Percentiles rank a stretch among this genome's conserved stretches.
Evolutionary conservation across 2,329 filamentous ascomycete genomes (phyloP).

Genomic region (Claviceps monticola): DNA sequence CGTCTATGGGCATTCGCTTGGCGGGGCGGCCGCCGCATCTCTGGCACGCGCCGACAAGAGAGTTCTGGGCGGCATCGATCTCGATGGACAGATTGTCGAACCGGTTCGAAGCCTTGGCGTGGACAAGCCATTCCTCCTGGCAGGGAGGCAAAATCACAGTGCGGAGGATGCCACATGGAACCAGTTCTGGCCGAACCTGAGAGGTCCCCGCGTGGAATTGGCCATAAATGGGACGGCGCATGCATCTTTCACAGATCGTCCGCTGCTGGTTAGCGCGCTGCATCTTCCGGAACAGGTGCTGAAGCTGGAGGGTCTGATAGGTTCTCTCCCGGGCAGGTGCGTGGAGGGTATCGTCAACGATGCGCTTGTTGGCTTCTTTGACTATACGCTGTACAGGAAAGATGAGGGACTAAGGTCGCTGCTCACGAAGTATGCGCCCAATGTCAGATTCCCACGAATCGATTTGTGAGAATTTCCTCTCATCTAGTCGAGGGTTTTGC

Average conservation of each 20-base stretch:
- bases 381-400: conserved; percentile 7
- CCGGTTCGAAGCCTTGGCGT: conserved; percentile 5
- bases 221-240: conserved; percentile 15
- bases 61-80: conserved; percentile 23
- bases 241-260: conserved; percentile 19
- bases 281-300: conserved; percentile 8
- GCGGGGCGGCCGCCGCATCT: conserved; percentile 22
- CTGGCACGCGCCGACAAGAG: not conserved
- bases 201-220: conserved; percentile 13
- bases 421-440: conserved; percentile 2
- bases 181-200: conserved; percentile 15
- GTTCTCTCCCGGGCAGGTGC: conserved; percentile 6
- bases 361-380: conserved; percentile 12
- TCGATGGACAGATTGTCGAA: conserved; percentile 25
- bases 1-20: conserved; percentile 26
- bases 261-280: conserved; percentile 13
- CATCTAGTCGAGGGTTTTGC: too few relatives aligned
- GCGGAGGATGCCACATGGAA: conserved; percentile 19
- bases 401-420: conserved; percentile 5
- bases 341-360: conserved; percentile 12
- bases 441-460: conserved; percentile 10
- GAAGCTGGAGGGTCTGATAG: conserved; percentile 7
- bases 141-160: conserved; percentile 16
- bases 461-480: conserved; percentile 2
- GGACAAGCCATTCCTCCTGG: conserved; percentile 15